phyloP scores from a whole-genome alignment of 805 yeast species.

The Jamesozyma jinghongensis region DNA sequence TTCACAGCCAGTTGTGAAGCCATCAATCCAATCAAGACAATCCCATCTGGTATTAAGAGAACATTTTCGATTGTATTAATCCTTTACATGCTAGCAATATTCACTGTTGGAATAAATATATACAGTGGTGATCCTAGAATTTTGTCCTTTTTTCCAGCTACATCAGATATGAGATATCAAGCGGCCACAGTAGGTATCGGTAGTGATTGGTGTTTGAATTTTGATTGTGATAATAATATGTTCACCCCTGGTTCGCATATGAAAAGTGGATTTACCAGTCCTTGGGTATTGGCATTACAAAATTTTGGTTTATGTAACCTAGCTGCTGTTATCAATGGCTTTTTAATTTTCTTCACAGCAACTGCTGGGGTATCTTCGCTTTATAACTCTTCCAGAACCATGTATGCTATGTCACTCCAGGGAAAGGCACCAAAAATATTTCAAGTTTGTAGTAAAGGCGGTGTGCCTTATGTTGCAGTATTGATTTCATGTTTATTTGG shows the following conservation, averaged over 20 bases:
- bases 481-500: slow-evolving; percentile 55
- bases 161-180: slow-evolving; percentile 7
- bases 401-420: slow-evolving; percentile 45
- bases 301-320: slow-evolving; percentile 43
- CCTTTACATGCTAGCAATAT: slow-evolving; percentile 56
- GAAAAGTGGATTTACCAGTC: slow-evolving; percentile 42
- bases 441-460: slow-evolving; percentile 48
- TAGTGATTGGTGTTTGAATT: slow-evolving; percentile 50
- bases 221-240: slow-evolving; percentile 63
- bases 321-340: slow-evolving; percentile 43
- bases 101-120: slow-evolving; percentile 61
- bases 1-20: slow-evolving; percentile 29
- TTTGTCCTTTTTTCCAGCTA: slow-evolving; percentile 38
- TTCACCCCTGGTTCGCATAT: slow-evolving; percentile 37
- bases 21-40: slow-evolving; percentile 64
- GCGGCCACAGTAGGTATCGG: slow-evolving; percentile 12
- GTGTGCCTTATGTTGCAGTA: slow-evolving; percentile 69
- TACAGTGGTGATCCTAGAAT: slow-evolving; percentile 73
- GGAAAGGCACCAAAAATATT: slow-evolving; percentile 56
- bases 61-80: slow-evolving; percentile 64
- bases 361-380: slow-evolving; percentile 49
- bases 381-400: slow-evolving; percentile 52
- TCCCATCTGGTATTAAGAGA: slow-evolving; percentile 70
- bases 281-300: slow-evolving; percentile 49
- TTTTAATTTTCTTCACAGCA: slow-evolving; percentile 45